These are phyloP conservation scores for Cicer bijugum DNA, from an alignment of 306 rosid species.

Conservation along the genomic window DNA sequence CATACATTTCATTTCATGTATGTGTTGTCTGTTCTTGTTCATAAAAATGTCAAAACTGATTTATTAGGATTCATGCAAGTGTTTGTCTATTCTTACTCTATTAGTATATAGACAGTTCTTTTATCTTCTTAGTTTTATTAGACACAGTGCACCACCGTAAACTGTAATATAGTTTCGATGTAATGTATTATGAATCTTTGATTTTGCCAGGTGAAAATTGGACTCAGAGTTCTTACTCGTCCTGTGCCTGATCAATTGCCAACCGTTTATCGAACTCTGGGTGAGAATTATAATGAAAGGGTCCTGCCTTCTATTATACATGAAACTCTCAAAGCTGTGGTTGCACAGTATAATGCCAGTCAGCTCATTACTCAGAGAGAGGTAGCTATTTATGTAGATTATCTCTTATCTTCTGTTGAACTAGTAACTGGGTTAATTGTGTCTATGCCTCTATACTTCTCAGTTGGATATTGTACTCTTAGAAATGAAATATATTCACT, in stretches of 20 bases:
- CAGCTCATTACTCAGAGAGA: conserved; percentile 94
- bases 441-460: not conserved
- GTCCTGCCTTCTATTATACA: conserved; percentile 81
- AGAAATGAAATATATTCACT: conserved; percentile 8
- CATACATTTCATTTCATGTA: conserved; percentile 10
- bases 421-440: not conserved
- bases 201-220: conserved; percentile 69
- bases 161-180: not conserved
- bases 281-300: conserved; percentile 73
- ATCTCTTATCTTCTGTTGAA: not conserved
- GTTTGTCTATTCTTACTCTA: conserved; percentile 5
- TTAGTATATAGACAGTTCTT: conserved; percentile 2
- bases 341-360: conserved; percentile 88
- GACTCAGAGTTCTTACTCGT: conserved; percentile 82
- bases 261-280: conserved; percentile 70
- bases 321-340: conserved; percentile 88
- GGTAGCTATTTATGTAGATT: conserved; percentile 50
- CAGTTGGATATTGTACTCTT: conserved; percentile 17
- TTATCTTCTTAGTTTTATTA: not conserved
- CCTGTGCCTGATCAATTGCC: conserved; percentile 74
- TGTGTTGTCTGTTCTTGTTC: not conserved
- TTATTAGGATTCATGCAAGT: not conserved
- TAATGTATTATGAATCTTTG: conserved; percentile 8
- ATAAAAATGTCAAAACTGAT: not conserved
- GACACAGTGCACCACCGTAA: conserved; percentile 5